phyloP scores from a whole-genome alignment of 345 rosid genomes.

The Arabis hirsuta region DNA sequence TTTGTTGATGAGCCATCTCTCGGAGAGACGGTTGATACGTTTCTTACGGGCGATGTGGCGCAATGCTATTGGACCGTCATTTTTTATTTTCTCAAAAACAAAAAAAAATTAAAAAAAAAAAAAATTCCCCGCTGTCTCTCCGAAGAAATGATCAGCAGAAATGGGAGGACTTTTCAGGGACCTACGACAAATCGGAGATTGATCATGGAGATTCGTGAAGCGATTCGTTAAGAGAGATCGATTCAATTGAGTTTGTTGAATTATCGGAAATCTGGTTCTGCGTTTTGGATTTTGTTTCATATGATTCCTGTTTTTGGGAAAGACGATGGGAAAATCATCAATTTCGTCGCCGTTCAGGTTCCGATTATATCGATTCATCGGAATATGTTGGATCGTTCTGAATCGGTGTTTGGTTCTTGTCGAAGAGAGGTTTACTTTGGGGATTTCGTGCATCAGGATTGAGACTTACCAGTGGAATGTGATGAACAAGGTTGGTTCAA shows the following conservation, averaged over 20 bases:
- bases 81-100: too few species aligned
- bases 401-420: slow-evolving; percentile 58
- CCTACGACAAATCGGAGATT: slow-evolving; percentile 71
- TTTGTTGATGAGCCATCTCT: too few species aligned
- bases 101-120: too few species aligned
- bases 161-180: slow-evolving; percentile 85
- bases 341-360: slow-evolving; percentile 88
- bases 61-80: too few species aligned
- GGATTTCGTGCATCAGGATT: slow-evolving; percentile 49
- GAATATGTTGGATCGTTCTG: too few species aligned
- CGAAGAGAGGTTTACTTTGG: slow-evolving; percentile 77
- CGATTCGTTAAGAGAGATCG: slow-evolving; percentile 73
- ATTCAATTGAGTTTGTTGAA: slow-evolving; percentile 68
- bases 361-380: slow-evolving; percentile 45
- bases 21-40: too few species aligned
- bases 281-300: slow-evolving; percentile 88
- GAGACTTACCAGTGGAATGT: slow-evolving; percentile 47
- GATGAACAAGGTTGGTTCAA: slow-evolving; percentile 34
- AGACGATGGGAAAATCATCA: slow-evolving; percentile 63
- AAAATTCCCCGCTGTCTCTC: too few species aligned
- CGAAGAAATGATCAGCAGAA: slow-evolving; percentile 75
- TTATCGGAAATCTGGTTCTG: slow-evolving; percentile 83
- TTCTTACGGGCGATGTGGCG: too few species aligned
- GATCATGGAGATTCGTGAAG: slow-evolving; percentile 83
- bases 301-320: slow-evolving; percentile 71